Evolutionary conservation across 331 rosid species (phyloP), one percentile per base, ranked within the genome.

Genomic region (Rosa hybrid): DNA sequence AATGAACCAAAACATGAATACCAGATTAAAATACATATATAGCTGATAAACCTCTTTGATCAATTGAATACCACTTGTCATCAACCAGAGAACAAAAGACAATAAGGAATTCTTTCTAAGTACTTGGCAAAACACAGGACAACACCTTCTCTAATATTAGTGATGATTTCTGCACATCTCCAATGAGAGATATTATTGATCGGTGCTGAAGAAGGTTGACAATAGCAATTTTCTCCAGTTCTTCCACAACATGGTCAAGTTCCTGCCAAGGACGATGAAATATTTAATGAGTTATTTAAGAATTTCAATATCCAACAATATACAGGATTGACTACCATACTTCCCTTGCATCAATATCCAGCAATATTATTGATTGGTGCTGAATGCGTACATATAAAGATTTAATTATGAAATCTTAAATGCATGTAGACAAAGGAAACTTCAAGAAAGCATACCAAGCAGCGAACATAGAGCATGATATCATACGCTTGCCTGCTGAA

Each of bases 181-280:
- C 98, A 56, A 94, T 94, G 79, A 94, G 98, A 79, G 98, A 94
- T 68, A 94, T 94, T 70, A 94, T 94, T 57, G 98, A 94, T 85
- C 97, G 83, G 76, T 81, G 92, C 84, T 92, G 97, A 67, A 94
- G 94, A 80, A 94, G 98, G 78, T 94, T 89, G 56, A 94, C 98
- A 53, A 90, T 89, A 50, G 98, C 94, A 84, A 94, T 92, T 83
- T 94, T 94, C 90, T 92, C 96, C 71, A 94, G 90, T 75, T 94
- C 98, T 83, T 91, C 98, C 78, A 91, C 97, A 34, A 92, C 97
- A 84, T 86, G 89, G 84, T 94, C 98, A 57, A 92, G 98, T 88
- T 94, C 98, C 97, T 94, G 90, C 57, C 73, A 82, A 81, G 72
- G 71, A 82, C 81, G 75, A 78, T 75, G 75, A 56, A 59, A 78